Evolutionary conservation across 176 grass and related monocot species (phyloP).

Genomic region (Typha latifolia): DNA sequence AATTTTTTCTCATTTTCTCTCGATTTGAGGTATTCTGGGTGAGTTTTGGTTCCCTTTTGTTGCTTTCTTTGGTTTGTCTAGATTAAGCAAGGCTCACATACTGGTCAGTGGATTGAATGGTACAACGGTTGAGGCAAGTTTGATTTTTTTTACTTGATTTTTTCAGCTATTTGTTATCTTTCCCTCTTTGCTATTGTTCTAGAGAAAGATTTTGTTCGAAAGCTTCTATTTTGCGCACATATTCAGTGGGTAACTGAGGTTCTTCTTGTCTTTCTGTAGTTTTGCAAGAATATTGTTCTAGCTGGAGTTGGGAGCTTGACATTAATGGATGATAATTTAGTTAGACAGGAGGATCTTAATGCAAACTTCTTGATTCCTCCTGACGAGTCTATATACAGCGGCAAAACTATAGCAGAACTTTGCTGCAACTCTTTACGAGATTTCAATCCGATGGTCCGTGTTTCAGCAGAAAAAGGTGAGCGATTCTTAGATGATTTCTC

Average conservation of each 20-base stretch:
- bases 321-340: constrained; percentile 74
- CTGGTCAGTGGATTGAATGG: constrained; percentile 77
- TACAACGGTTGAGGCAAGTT: constrained; percentile 57
- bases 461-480: constrained; percentile 57
- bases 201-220: not conserved
- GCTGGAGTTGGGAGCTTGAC: constrained; percentile 91
- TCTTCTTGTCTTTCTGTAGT: constrained; percentile 32
- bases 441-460: constrained; percentile 94
- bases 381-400: constrained; percentile 50
- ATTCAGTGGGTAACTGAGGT: too few species aligned
- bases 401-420: constrained; percentile 59
- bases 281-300: constrained; percentile 99
- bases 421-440: constrained; percentile 68
- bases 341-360: constrained; percentile 52
- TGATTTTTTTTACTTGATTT: not conserved
- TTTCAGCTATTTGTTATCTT: not conserved
- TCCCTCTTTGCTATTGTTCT: not conserved
- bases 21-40: constrained; percentile 2
- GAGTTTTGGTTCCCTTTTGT: not conserved
- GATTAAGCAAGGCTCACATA: constrained; percentile 81
- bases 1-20: not conserved
- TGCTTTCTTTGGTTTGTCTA: constrained; percentile 16
- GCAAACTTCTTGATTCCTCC: constrained; percentile 76
- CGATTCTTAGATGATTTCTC: not conserved
- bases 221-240: not conserved